Base-by-base conservation (phyloP, 768 basidiomycete genomes). In the Boletus subparvulus region DNA sequence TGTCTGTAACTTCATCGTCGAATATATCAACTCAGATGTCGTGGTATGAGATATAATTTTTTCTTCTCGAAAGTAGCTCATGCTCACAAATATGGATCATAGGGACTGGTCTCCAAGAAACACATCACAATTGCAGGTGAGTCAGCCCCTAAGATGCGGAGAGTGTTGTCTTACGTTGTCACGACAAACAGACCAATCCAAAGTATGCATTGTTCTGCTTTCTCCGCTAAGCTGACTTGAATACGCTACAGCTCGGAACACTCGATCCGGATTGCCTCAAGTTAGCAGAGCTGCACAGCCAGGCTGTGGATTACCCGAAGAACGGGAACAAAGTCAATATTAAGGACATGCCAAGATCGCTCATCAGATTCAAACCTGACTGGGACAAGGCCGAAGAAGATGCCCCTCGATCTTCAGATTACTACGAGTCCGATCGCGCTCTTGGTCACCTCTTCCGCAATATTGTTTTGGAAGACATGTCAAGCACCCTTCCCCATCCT, bases 11-110 rank as follows among this genome's bases (percentile, higher is more conserved):
- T 93, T 94, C 62, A 75, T 94, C 24, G 83, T 91, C 14, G 85
- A 93, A 62, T 94, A 92, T 53, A 90, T 94, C 66, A 80, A 89
- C 59, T 90, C 90, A 0, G 90, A 93, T 64, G 81, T 91, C 42
- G 71, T 91, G 79, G 89, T 90, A 71, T 19, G 79, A 65, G 3
- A 40, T 8, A 21, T 17, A 8, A 2, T 4, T 35, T 33, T 37
- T 19, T 48, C 13, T 37, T 24, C 16, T 26, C 7, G 2, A 39
- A 48, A 9, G 21, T 8, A n/a, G 1, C 16, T 36, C 16, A 60
- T 14, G 14, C 47, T 63, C 52, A 69, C 16, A 33, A 32, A 52
- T 17, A 41, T 61, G 39, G 55, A 26, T 52, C 43, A 9, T 55
- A 90, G 89, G 88, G 90, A 11, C 73, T 92, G 10, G 61, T 92